A percentile compares a stretch with the other conserved stretches of the same genome.
Conservation (phyloP, 192 early-diverging fungal genomes). For the Coemansia javaensis region DNA sequence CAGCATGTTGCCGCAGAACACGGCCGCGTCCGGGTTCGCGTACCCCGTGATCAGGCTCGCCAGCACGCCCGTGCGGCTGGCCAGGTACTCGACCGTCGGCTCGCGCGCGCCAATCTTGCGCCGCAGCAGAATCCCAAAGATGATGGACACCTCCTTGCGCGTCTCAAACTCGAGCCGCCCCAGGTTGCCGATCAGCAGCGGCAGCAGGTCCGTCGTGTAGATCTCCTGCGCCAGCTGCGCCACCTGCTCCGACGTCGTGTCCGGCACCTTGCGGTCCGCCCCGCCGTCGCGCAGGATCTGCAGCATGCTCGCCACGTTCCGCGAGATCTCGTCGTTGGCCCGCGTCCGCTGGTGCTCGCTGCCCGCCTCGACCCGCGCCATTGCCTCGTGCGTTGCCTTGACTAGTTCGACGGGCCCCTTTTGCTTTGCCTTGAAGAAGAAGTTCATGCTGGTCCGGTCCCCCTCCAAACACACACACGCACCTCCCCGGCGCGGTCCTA, state of each 20-base stretch:
- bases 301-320: conserved; percentile 89
- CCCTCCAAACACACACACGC: too few species aligned
- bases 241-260: conserved; percentile 74
- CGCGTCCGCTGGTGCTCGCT: conserved; percentile 57
- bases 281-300: conserved; percentile 92
- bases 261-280: conserved; percentile 57
- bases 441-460: conserved; percentile 60
- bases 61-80: conserved; percentile 76
- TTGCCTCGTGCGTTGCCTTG: conserved; percentile 77
- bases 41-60: conserved; percentile 85
- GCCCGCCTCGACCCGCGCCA: conserved; percentile 59
- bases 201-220: conserved; percentile 86
- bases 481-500: too few species aligned
- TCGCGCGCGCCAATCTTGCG: conserved; percentile 90
- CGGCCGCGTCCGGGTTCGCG: conserved; percentile 90
- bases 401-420: conserved; percentile 89
- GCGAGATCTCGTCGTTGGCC: conserved; percentile 96
- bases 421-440: conserved; percentile 76
- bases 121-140: conserved; percentile 95
- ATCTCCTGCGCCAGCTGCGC: conserved; percentile 94
- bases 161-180: conserved; percentile 89
- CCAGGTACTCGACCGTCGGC: conserved; percentile 95
- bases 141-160: conserved; percentile 92
- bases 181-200: conserved; percentile 85
- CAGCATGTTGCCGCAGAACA: conserved; percentile 97